Evolutionary conservation across 1,284 basidiomycete species (phyloP), one percentile per base, ranked within the genome.

Genomic region (Ceratobasidium sp.): DNA sequence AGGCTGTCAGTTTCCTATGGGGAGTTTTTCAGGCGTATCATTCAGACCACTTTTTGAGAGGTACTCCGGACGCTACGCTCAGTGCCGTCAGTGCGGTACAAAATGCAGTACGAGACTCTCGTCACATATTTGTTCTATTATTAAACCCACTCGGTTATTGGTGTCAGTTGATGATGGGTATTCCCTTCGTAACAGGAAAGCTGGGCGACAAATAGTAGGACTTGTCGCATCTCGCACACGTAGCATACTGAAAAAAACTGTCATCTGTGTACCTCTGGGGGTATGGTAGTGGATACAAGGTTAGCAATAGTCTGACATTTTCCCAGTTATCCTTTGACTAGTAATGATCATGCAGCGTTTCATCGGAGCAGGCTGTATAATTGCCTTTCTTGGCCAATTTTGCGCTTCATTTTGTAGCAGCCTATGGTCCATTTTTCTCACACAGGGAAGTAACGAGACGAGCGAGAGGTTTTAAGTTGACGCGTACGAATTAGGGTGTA

Each of bases 401-500:
- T 43, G 64, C 0, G 69, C 74, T 5, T 72, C 74, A 6, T 75
- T 73, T 42, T 73, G 69, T n/a, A 73, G 53, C 12, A 56, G 72
- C 42, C 47, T 75, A 22, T 76, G 74, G 75, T 74, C 75, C 27
- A 71, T 73, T 22, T 73, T 75, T 47, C 40, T 76, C 15, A 70
- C 73, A 0, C 74, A 75, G 56, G 75, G 74, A 72, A 12, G 52
- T 68, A 55, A 25, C 73, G 73, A 4, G 17, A 68, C 17, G 47
- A 58, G 2, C 69, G 31, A 72, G 68, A 8, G 53, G 73, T 40
- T 52, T 73, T 50, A 53, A 72, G 22, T 72, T 73, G 12, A 70
- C n/a, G n/a, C n/a, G n/a, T n/a, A 73, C 42, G 71, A 72, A 38
- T 34, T n/a, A 68, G 65, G 65, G 65, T 4, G 43, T 68, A 8